A percentile compares a stretch with the other conserved stretches of the same genome.
Conservation (phyloP, 2,329 filamentous ascomycete genomes). For the Trichoderma afroharzianum region DNA sequence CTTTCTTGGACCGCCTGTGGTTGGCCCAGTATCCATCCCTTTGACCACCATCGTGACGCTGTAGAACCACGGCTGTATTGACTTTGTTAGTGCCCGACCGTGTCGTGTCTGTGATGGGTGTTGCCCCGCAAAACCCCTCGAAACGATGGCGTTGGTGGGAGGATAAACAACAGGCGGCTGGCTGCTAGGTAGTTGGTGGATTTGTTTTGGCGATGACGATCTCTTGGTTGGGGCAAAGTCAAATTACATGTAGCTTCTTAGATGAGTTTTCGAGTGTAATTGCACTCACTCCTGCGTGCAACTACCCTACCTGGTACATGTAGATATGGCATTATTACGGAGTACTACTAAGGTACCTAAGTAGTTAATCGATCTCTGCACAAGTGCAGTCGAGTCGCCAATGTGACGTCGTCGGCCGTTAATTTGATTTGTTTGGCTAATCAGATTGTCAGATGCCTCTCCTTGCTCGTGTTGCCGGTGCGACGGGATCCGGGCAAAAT, state of each 20-base stretch:
- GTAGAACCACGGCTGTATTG: background rate
- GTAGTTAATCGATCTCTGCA: background rate
- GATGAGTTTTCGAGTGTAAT: background rate
- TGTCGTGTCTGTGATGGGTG: background rate
- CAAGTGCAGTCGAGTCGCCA: background rate
- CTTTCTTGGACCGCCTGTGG: background rate
- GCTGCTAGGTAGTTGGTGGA: no score
- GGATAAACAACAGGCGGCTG: background rate
- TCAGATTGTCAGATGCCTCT: background rate
- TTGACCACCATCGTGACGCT: background rate
- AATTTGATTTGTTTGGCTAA: background rate
- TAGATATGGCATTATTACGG: no score
- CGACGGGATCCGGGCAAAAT: background rate
- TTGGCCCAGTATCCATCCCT: background rate
- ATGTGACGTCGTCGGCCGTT: background rate
- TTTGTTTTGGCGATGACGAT: constrained; percentile 3
- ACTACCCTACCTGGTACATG: background rate
- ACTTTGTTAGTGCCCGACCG: background rate
- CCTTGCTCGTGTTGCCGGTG: constrained; percentile 5
- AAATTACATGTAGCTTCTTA: background rate
- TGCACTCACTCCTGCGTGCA: background rate
- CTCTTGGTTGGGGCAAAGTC: background rate
- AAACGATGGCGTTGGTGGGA: background rate
- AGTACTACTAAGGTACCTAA: no score
- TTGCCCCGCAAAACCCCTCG: constrained; percentile 12